Evolutionary conservation across 805 yeast genomes (phyloP).

Genomic region (Candida silvatica): DNA sequence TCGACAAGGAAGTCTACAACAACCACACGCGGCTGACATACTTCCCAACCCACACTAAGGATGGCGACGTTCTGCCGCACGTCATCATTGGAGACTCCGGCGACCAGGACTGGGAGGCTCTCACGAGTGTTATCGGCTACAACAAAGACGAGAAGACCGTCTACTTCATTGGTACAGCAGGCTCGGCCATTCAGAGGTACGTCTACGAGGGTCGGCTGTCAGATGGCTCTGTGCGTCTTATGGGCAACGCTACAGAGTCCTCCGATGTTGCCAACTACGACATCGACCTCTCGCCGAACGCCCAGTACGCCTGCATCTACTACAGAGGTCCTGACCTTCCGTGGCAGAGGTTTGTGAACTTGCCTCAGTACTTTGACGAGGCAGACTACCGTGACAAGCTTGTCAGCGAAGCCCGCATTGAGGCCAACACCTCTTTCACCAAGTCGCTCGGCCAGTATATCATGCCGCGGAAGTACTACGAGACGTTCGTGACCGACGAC

Average conservation of each 20-base stretch:
- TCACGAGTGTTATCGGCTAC: conserved; percentile 38
- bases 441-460: conserved; percentile 21
- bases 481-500: conserved; percentile 21
- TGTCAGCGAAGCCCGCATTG: conserved; percentile 2
- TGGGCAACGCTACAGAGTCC: conserved; percentile 4
- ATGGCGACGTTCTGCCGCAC: conserved; percentile 28
- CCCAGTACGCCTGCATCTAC: conserved; percentile 39
- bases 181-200: conserved; percentile 50
- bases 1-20: conserved; percentile 47
- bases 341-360: conserved; percentile 30
- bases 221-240: conserved; percentile 1
- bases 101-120: conserved; percentile 44
- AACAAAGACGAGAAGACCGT: conserved; percentile 38
- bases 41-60: conserved; percentile 31
- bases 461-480: conserved; percentile 42
- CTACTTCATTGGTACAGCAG: conserved; percentile 50
- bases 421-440: conserved; percentile 9
- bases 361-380: conserved; percentile 10
- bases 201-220: conserved; percentile 40
- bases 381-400: not conserved
- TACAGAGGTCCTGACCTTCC: conserved; percentile 45
- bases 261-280: conserved; percentile 36
- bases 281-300: conserved; percentile 47
- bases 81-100: conserved; percentile 23
- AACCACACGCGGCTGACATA: conserved; percentile 61